phyloP scores from a whole-genome alignment of 108 stramenopile genomes.

The Seminavis robusta region DNA sequence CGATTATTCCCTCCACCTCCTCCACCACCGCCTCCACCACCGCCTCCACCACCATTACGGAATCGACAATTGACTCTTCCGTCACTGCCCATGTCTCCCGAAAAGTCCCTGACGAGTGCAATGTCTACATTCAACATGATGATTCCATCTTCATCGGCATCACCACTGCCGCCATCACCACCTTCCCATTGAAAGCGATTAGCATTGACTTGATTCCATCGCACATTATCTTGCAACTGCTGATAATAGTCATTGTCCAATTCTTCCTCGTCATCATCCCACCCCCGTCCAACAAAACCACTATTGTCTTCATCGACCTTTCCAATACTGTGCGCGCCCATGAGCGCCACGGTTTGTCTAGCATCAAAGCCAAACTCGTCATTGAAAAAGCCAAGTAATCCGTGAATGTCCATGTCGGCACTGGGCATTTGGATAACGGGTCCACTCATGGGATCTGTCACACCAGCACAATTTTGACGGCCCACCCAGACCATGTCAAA shows the following conservation, averaged over 20 bases:
- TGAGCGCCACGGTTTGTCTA: constrained; percentile 46
- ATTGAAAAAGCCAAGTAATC: constrained; percentile 31
- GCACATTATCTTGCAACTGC: constrained; percentile 4
- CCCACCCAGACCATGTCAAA: constrained; percentile 34
- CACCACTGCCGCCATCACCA: constrained; percentile 1
- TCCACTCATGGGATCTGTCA: constrained; percentile 19
- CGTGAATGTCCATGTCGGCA: constrained; percentile 18
- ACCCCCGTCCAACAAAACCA: constrained; percentile 39
- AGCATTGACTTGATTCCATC: constrained; percentile 6
- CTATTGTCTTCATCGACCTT: constrained; percentile 27
- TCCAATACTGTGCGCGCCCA: constrained; percentile 60
- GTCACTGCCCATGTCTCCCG: too few species aligned
- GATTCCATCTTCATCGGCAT: too few species aligned
- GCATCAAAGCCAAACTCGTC: constrained; percentile 34
- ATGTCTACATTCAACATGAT: constrained; percentile 36
- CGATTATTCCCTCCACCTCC: constrained; percentile 16
- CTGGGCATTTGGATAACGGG: constrained; percentile 16
- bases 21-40: constrained; percentile 11
- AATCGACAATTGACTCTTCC: neutral
- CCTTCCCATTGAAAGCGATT: constrained; percentile 29
- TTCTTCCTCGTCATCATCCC: too few species aligned
- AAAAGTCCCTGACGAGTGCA: constrained; percentile 29
- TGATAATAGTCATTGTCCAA: constrained; percentile 15
- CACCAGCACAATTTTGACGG: constrained; percentile 13
- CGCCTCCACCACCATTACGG: constrained; percentile 11